Evolutionary conservation across 1,284 basidiomycete genomes (phyloP), one percentile per base, ranked within the genome.

Genomic region (Rhodotorula sp.): DNA sequence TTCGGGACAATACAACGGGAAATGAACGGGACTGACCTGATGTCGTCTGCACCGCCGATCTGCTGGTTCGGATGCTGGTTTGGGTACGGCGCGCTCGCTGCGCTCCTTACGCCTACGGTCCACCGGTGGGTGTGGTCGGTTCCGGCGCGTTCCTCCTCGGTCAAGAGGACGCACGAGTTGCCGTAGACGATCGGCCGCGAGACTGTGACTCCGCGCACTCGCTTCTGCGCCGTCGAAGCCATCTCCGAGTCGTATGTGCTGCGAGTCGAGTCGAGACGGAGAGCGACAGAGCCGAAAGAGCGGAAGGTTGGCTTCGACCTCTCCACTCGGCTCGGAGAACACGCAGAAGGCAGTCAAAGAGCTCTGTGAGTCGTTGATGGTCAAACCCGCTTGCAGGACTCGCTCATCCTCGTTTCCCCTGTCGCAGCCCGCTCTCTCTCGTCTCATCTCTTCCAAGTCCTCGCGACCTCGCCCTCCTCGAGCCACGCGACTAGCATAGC

Each of bases 151-250:
- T 97, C 95, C 76, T 89, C 87, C 14, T 87, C 85, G 0, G 88
- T 90, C 73, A 99, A 81, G 46, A 95, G 88, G 1, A 88, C 87
- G 18, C 96, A 92, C n/a, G 91, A 92, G 80, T 97, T 98, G 67
- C 97, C 97, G 82, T 97, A 97, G 73, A 98, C 91, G 76, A 99
- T 88, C 1, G 94, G 92, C 58, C 97, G 87, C 80, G 90, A 89
- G 69, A 99, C 92, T 77, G 88, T 90, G 48, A 97, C 83, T 62
- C 93, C 94, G 5, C 75, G 72, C 2, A 76, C 52, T 29, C 74
- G 68, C 34, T 68, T 68, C 29, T 58, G 54, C 54, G 26, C 54
- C n/a, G 54, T 29, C 54, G 54, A 56, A 3, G 66, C 57, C 66
- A 63, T 63, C 47, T 39, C 39, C 43, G 26, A 16, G 20, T 39